Evolutionary conservation across 306 rosid species (phyloP), one percentile per base, ranked within the genome.

Genomic region (Vigna radiata): DNA sequence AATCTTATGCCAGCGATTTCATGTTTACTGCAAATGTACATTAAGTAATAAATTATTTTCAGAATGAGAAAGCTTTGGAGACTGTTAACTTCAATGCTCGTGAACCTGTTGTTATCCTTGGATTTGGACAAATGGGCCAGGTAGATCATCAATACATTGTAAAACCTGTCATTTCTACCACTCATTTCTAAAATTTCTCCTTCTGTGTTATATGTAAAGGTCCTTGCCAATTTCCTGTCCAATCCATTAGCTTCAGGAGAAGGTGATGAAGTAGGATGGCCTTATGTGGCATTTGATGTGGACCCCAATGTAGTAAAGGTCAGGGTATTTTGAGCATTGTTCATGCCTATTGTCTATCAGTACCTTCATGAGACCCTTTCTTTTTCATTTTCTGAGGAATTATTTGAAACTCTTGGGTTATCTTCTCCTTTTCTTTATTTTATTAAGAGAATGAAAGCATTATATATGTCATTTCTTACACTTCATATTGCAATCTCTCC

Each of bases 111-210:
- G 90, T 95, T 56, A 86, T 92, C 79, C 92, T 95, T 88, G 99
- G 99, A 83, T 95, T 95, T 86, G 99, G 99, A 54, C 96, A 92
- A 85, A 95, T 89, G 96, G 97, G 97, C 59, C 99, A 95, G 99
- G 99, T 95, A 86, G 56, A 31, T 63, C 56, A 54, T 11, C 64
- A 47, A 82, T 72, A 19, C 83, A 66, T 76, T 49, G 73, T 62
- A 60, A 31, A 58, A 85, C 77, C 60, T 79, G 78, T 77, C 56
- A 27, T 56, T 76, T 76, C 49, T 27, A 31, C 68, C 43, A 18
- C 36, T 71, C 58, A 55, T 33, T 60, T 82, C 83, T 85, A 31
- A 83, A 18, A 41, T 73, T 76, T 63, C 64, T 64, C 70, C 46
- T 16, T 80, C 67, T 79, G 69, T n/a, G 79, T 67, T 60, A 64